Evolutionary conservation across 208 protist genomes (phyloP), one percentile per base, ranked within the genome.

Genomic region (Acanthamoeba rhysodes): DNA sequence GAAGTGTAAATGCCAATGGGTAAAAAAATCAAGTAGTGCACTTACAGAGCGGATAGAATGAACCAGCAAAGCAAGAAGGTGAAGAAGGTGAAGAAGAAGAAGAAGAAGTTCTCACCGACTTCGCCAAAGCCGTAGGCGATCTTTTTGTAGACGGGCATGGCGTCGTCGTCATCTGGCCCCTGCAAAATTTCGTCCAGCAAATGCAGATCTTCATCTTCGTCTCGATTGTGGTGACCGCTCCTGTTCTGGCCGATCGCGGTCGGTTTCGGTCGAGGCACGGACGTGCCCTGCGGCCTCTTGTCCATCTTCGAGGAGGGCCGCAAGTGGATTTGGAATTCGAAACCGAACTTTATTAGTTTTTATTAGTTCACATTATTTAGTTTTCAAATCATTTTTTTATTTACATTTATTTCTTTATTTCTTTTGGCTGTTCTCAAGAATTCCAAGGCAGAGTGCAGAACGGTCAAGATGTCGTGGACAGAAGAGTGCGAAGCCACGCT

Each of bases 391-490:
- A 55, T 57, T 41, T 41, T 41, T 41, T 41, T 41, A 41, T 41
- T n/a, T n/a, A n/a, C n/a, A 41, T 41, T 41, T 41, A 41, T 41
- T 41, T 41, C 1, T 41, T 41, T 41, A 41, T 41, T 41, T n/a
- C n/a, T n/a, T n/a, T n/a, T n/a, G n/a, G n/a, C n/a, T n/a, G n/a
- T n/a, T n/a, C n/a, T n/a, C n/a, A n/a, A n/a, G n/a, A n/a, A n/a
- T n/a, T n/a, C n/a, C n/a, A n/a, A n/a, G n/a, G n/a, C n/a, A n/a
- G n/a, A n/a, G n/a, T n/a, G n/a, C n/a, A n/a, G n/a, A n/a, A n/a
- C n/a, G n/a, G n/a, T n/a, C n/a, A 64, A 82, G 16, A 85, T 85
- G 78, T 85, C 78, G 78, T 85, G 78, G 78, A 85, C 78, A 24
- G 78, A 85, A 24, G 41, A n/a, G 78, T 85, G 78, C 78, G 78